Evolutionary conservation across 2,329 filamentous ascomycete species (phyloP).

Genomic region (Calonectria henricotiae): DNA sequence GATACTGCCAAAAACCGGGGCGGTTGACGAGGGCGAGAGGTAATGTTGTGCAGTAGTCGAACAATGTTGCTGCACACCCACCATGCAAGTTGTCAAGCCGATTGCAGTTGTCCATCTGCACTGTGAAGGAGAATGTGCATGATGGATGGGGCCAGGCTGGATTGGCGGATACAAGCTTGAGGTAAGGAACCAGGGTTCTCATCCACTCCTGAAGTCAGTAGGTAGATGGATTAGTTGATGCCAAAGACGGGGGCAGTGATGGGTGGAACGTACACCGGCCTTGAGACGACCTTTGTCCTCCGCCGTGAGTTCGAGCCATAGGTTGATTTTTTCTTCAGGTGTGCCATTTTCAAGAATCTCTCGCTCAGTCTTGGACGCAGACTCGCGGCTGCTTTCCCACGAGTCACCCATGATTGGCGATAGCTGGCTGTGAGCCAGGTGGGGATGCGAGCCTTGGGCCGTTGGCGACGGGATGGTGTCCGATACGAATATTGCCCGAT

Average conservation of each 20-base stretch:
- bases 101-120: conserved; percentile 70
- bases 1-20: conserved; percentile 74
- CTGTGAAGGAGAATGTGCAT: conserved; percentile 66
- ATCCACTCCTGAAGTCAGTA: conserved; percentile 63
- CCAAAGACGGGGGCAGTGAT: neutral
- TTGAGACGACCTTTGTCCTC: conserved; percentile 53
- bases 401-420: conserved; percentile 31
- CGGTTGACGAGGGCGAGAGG: conserved; percentile 71
- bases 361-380: conserved; percentile 27
- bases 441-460: neutral
- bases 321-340: conserved; percentile 54
- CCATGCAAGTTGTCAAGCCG: conserved; percentile 72
- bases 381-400: conserved; percentile 32
- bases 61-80: conserved; percentile 76
- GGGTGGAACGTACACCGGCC: conserved; percentile 52
- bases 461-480: conserved; percentile 22
- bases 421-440: neutral
- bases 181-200: conserved; percentile 59
- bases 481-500: neutral
- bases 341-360: conserved; percentile 53
- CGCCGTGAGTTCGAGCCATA: conserved; percentile 54
- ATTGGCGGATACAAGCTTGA: conserved; percentile 59
- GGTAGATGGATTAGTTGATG: neutral
- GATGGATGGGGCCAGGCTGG: conserved; percentile 57
- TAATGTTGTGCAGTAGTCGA: conserved; percentile 77